Conservation (phyloP, 441 rosid genomes). For the Syzygium syzygioides region DNA sequence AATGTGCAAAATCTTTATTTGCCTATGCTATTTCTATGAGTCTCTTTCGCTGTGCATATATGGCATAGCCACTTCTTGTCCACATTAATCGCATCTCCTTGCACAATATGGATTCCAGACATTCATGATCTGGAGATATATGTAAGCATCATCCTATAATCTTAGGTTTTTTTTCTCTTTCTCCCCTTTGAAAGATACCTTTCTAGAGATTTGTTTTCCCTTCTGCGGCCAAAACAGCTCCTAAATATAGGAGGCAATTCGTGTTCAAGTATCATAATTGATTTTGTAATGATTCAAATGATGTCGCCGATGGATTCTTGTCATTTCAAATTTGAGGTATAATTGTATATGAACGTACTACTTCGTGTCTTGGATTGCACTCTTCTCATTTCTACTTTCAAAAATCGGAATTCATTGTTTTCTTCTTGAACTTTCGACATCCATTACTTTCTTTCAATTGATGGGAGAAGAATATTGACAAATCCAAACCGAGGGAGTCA, state of each 20-base stretch:
- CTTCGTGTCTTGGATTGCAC: background rate
- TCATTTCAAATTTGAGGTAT: background rate
- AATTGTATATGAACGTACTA: fast-evolving
- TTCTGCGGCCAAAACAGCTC: background rate
- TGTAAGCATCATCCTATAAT: background rate
- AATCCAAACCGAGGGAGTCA: background rate
- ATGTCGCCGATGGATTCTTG: fast-evolving
- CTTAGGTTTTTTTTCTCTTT: background rate
- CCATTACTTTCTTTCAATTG: background rate
- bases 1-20: background rate
- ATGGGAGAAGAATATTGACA: background rate
- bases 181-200: background rate
- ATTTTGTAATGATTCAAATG: background rate
- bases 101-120: too few relatives aligned
- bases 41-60: background rate
- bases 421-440: background rate
- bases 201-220: background rate
- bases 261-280: background rate
- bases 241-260: background rate
- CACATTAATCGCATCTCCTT: too few relatives aligned
- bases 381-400: background rate
- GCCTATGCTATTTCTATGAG: background rate
- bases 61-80: too few relatives aligned
- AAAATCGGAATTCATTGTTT: background rate
- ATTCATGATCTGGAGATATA: background rate